Evolutionary conservation across 2,329 filamentous ascomycete genomes (phyloP).

Genomic region (Fusarium avenaceum): DNA sequence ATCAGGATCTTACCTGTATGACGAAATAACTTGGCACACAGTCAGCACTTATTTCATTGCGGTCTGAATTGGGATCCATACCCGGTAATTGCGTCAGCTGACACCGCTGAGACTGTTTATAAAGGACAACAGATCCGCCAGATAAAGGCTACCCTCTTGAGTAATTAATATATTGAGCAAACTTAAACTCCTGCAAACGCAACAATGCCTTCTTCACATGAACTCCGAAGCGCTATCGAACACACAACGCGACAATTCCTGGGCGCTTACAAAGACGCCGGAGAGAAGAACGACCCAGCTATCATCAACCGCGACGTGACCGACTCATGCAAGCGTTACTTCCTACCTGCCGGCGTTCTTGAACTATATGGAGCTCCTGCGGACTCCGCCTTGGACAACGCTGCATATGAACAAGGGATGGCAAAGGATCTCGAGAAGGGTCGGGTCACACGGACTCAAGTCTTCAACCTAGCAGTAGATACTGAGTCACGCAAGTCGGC

Average conservation of each 20-base stretch:
- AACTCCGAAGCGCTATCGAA: slow-evolving; percentile 15
- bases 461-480: slow-evolving; percentile 21
- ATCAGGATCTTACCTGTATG: too few relatives aligned
- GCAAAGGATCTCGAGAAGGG: slow-evolving; percentile 18
- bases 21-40: too few relatives aligned
- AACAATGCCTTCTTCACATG: neutral
- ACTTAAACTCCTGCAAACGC: rapidly evolving
- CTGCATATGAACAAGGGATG: slow-evolving; percentile 19
- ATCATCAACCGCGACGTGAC: slow-evolving; percentile 34
- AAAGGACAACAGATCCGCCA: too few relatives aligned
- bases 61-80: too few relatives aligned
- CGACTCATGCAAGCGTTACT: slow-evolving; percentile 16
- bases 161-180: too few relatives aligned
- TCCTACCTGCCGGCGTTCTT: slow-evolving; percentile 18
- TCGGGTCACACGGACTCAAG: neutral
- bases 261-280: slow-evolving; percentile 19
- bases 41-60: too few relatives aligned
- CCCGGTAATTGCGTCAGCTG: too few relatives aligned
- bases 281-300: slow-evolving; percentile 18
- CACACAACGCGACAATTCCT: slow-evolving; percentile 10
- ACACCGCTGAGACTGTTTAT: too few relatives aligned
- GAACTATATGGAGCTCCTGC: neutral
- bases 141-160: too few relatives aligned
- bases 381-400: slow-evolving; percentile 7
- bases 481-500: slow-evolving; percentile 16